Evolutionary conservation across 1,139 yeast genomes (phyloP).

Genomic region (Scheffersomyces segobiensis): DNA sequence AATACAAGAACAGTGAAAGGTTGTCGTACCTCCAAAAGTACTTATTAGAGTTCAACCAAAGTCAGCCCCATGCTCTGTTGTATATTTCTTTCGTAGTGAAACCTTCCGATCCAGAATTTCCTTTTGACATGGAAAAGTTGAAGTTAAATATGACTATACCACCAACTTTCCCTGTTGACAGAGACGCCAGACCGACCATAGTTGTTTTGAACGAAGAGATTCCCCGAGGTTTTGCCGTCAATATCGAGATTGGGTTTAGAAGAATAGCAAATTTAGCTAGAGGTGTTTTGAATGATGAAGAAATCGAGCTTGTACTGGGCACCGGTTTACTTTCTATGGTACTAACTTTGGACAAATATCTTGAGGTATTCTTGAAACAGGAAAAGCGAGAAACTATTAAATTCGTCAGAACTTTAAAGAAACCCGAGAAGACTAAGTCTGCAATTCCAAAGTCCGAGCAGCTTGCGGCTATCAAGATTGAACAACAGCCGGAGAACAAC

Average conservation of each 20-base stretch:
- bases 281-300: slow-evolving; percentile 18
- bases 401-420: slow-evolving; percentile 28
- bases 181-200: slow-evolving; percentile 38
- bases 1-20: slow-evolving; percentile 10
- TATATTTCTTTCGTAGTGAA: slow-evolving; percentile 36
- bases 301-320: slow-evolving; percentile 42
- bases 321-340: slow-evolving; percentile 55
- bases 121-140: slow-evolving; percentile 58
- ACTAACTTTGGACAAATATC: slow-evolving; percentile 54
- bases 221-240: slow-evolving; percentile 70
- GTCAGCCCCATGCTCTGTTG: slow-evolving; percentile 16
- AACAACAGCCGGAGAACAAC: background rate
- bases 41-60: slow-evolving; percentile 12
- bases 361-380: slow-evolving; percentile 58
- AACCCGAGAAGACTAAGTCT: background rate
- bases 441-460: background rate
- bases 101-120: slow-evolving; percentile 77
- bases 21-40: slow-evolving; percentile 13
- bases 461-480: background rate
- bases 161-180: slow-evolving; percentile 48
- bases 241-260: slow-evolving; percentile 65
- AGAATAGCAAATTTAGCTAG: slow-evolving; percentile 45
- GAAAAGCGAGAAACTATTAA: slow-evolving; percentile 58
- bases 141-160: slow-evolving; percentile 59
- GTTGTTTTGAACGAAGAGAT: slow-evolving; percentile 64